Evolutionary conservation across 371 early-diverging fungal species (phyloP).

Genomic region (Mortierella sp.): DNA sequence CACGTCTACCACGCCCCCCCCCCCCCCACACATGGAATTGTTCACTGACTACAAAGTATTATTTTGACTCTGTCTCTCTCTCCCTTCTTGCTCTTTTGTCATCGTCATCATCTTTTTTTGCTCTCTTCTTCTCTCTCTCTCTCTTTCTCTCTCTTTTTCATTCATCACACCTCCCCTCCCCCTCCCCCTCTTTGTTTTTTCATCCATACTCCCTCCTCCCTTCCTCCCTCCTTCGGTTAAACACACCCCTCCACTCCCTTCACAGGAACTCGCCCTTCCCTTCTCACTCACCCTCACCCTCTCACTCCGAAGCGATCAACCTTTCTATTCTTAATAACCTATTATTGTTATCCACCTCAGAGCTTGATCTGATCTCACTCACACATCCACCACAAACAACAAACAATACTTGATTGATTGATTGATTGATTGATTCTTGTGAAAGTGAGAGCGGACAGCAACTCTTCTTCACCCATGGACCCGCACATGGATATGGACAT

Average conservation of each 20-base stretch:
- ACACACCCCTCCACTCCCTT: not conserved
- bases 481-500: slow-evolving; percentile 26
- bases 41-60: not conserved
- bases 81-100: not conserved
- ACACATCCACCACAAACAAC: not conserved
- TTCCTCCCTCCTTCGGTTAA: not conserved
- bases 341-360: not conserved
- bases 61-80: not conserved
- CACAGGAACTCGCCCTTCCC: not conserved
- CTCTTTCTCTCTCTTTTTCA: not conserved
- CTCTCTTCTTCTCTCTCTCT: not conserved
- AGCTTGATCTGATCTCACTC: slow-evolving; percentile 5
- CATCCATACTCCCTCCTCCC: not conserved
- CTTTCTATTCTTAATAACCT: not conserved
- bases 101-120: slow-evolving; percentile 1
- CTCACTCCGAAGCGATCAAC: not conserved
- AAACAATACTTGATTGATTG: not conserved
- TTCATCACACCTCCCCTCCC: not conserved
- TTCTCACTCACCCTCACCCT: not conserved
- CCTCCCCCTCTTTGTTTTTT: not conserved
- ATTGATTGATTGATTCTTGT: not conserved
- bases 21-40: not conserved
- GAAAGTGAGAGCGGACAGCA: not conserved
- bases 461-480: slow-evolving; percentile 10
- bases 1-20: too few species aligned